Percentiles rank a stretch among this genome's conserved stretches.
phyloP scores from a whole-genome alignment of 2,329 filamentous ascomycete genomes.

The Trichoderma koningii region DNA sequence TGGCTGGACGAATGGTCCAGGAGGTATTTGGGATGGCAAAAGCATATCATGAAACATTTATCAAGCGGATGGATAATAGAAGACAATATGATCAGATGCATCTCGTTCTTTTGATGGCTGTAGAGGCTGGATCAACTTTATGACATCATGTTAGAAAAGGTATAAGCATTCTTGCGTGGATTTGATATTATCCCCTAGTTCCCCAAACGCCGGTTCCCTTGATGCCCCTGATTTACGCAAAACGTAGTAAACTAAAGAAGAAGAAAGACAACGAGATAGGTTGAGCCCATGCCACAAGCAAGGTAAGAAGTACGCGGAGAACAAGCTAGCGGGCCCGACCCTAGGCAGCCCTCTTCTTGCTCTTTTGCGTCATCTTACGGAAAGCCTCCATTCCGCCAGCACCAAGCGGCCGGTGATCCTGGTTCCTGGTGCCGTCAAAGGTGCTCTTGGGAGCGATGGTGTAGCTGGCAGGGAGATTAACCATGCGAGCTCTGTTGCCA shows the following conservation, averaged over 20 bases:
- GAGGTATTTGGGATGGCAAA: too few species aligned
- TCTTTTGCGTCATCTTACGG: conserved; percentile 65
- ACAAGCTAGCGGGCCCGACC: not conserved
- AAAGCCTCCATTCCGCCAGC: conserved; percentile 66
- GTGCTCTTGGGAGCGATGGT: conserved; percentile 64
- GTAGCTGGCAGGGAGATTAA: conserved; percentile 58
- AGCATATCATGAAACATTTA: too few species aligned
- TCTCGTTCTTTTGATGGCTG: too few species aligned
- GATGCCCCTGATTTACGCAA: conserved; percentile 1
- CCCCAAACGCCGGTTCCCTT: conserved; percentile 22
- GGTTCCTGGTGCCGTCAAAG: conserved; percentile 54
- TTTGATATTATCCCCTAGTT: not conserved
- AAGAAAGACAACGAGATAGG: too few species aligned
- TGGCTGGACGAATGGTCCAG: too few species aligned
- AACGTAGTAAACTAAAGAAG: not conserved
- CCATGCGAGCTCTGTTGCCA: conserved; percentile 59
- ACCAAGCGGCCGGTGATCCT: conserved; percentile 62
- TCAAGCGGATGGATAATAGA: too few species aligned
- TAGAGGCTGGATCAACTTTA: not conserved
- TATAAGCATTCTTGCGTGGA: conserved; percentile 10
- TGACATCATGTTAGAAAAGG: not conserved
- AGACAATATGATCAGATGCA: too few species aligned
- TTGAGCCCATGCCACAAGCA: not conserved
- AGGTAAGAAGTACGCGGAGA: not conserved
- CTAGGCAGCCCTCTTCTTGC: conserved; percentile 51